Evolutionary conservation across 768 basidiomycete genomes (phyloP).

Genomic region (Xanthoconium stramineum): DNA sequence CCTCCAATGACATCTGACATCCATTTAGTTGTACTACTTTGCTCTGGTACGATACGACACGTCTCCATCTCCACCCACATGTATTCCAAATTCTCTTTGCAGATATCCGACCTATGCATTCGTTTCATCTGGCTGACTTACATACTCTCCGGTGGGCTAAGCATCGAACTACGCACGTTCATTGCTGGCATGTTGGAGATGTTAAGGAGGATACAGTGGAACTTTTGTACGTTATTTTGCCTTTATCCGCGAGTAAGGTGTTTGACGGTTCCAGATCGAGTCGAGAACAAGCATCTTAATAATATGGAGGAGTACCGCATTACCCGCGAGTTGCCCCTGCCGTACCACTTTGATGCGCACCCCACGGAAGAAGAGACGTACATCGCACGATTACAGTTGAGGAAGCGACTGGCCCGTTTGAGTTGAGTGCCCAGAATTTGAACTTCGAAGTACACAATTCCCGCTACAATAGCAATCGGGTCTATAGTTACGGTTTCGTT

Average conservation of each 20-base stretch:
- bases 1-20: neutral
- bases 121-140: conserved; percentile 86
- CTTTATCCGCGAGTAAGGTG: neutral
- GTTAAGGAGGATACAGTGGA: conserved; percentile 84
- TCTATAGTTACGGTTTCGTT: no score
- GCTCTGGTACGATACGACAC: conserved; percentile 56
- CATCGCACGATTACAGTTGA: conserved; percentile 5
- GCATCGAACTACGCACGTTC: conserved; percentile 58
- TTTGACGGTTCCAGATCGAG: conserved; percentile 47
- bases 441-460: no score
- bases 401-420: conserved; percentile 17
- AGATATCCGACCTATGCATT: conserved; percentile 70
- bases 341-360: conserved; percentile 57
- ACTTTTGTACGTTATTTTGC: conserved; percentile 62
- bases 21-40: conserved; percentile 65
- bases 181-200: conserved; percentile 72
- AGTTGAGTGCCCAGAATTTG: conserved; percentile 10
- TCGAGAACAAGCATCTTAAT: conserved; percentile 90
- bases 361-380: conserved; percentile 43
- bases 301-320: conserved; percentile 81
- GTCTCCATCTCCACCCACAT: neutral
- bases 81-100: neutral
- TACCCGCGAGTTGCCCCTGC: conserved; percentile 80
- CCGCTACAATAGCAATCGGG: no score
- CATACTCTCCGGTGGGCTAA: conserved; percentile 51